These are phyloP conservation scores for Poteriospumella lacustris DNA, from an alignment of 108 stramenopile genomes.

Conservation along the genomic window DNA sequence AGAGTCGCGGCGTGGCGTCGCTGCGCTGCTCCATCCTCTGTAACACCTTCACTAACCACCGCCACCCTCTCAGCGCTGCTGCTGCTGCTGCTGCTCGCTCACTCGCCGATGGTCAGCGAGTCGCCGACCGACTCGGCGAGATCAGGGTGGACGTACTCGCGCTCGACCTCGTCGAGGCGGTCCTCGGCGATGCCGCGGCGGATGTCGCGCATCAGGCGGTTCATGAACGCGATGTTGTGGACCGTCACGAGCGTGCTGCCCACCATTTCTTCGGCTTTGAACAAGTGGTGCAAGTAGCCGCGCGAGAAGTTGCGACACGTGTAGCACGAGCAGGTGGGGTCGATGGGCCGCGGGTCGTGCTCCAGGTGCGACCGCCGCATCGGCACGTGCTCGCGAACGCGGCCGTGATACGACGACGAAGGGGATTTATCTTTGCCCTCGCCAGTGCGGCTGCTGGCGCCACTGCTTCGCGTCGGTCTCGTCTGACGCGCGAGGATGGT, in stretches of 20 bases:
- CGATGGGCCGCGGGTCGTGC: constrained; percentile 39
- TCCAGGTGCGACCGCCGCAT: constrained; percentile 23
- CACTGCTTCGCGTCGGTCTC: too few species aligned
- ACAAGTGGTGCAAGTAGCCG: constrained; percentile 42
- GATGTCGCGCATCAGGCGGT: constrained; percentile 39
- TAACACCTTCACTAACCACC: too few species aligned
- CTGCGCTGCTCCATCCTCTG: too few species aligned
- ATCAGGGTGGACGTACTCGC: constrained; percentile 30
- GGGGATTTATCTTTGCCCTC: too few species aligned
- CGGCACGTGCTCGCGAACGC: constrained; percentile 36
- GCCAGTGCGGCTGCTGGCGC: too few species aligned
- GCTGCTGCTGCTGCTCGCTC: too few species aligned
- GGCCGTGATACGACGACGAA: too few species aligned
- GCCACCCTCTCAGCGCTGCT: too few species aligned
- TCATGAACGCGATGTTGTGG: constrained; percentile 48
- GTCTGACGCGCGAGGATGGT: too few species aligned
- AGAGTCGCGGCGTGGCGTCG: too few species aligned
- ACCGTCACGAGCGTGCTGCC: constrained; percentile 41
- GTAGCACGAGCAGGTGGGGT: constrained; percentile 38
- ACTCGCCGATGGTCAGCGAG: too few species aligned
- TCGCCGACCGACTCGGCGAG: background rate
- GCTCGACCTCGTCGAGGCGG: constrained; percentile 37
- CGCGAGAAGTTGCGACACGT: constrained; percentile 47
- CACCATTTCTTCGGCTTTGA: constrained; percentile 38
- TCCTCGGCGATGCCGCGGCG: constrained; percentile 31